Base-by-base conservation (phyloP, 2,329 filamentous ascomycete genomes). In the Cladosporium sp. region DNA sequence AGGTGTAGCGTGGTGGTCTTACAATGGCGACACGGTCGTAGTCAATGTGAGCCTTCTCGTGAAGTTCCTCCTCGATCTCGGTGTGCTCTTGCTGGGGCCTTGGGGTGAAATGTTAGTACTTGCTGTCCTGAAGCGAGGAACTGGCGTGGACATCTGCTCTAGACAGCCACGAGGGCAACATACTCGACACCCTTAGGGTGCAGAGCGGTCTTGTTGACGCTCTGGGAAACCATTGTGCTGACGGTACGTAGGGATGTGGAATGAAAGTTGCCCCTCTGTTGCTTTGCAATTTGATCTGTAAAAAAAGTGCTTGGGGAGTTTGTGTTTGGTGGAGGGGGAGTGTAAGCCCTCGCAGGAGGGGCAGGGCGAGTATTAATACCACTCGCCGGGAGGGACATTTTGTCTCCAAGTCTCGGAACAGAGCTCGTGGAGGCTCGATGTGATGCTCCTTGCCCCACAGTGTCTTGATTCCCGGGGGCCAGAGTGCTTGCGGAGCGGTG, bases 11-110 rank as follows among this genome's bases (percentile, higher is more conserved):
- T 13, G 4, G 11, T 13, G 32, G 32, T 71, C 88, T 72, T 81
- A 95, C 91, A 79, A 98, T 98, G 59, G 93, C 89, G 68, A 98
- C 93, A 69, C 90, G 87, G 75, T 97, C 88, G 72, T 97, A 98
- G 81, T 98, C 93, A 69, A 98, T 98, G 81, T 98, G 92, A 63
- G 93, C 93, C 69, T 86, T 90, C 75, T 96, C 89, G 74, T 97
- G 91, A 57, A 98, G 87, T 73, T 95, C 89, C 77, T 97, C 90
- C 77, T 98, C 90, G 60, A 98, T 84, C 73, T 97, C 93, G 43
- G 93, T 97, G 82, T 96, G 92, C 71, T 95, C 87, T 67, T 80
- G 80, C 68, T 84, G 79, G 59, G 91, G 89, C 74, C 89, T 95
- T 67, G 49, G 28, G 45, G 54, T 63, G 28, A 53, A n/a, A 18